Base-by-base conservation (phyloP, 352 stramenopile genomes). In the Phytopythium litorale region DNA sequence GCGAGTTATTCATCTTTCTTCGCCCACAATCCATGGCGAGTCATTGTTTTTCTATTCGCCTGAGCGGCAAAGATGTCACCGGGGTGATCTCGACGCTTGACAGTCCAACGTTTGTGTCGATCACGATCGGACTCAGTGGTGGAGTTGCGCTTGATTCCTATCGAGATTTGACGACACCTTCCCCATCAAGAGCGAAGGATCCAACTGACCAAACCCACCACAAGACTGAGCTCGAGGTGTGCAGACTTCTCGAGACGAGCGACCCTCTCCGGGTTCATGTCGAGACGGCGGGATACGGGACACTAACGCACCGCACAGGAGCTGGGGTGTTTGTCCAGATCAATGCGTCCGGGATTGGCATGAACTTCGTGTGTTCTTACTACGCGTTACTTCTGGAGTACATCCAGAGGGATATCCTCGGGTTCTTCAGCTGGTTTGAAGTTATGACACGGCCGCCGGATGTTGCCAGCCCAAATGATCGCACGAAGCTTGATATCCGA, bases 361-460 rank as follows among this genome's bases (percentile, higher is more conserved):
- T 92, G 4, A 91, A 88, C 45, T 91, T 89, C 49, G 66, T 90
- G 30, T 68, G 81, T 51, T 63, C 67, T 9, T 75, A 89, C 38
- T 81, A 76, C 33, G 58, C 55, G 21, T 64, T 78, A 0, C 72
- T 92, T 13, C 37, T 67, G 7, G 66, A 89, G 18, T 79, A 87
- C 60, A 45, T 91, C 19, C 73, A 72, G 25, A 80, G 82, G 61
- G 71, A 91, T 28, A 76, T 93, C 21, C 66, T 85, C 28, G 79
- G 71, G 0, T 88, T 90, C 61, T 88, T 84, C 33, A 77, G 76
- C 15, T 93, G 79, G 78, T 73, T 75, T 9, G 79, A 78, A 19
- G 61, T 87, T 11, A 74, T 83, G 54, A 72, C 75, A 25, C 70
- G 78, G n/a, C 78, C 78, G 28, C 43, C 65, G 2, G 58, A 68